Conservation (phyloP, 225 moss, liverwort and hornwort species). For the Neckera pumila region DNA sequence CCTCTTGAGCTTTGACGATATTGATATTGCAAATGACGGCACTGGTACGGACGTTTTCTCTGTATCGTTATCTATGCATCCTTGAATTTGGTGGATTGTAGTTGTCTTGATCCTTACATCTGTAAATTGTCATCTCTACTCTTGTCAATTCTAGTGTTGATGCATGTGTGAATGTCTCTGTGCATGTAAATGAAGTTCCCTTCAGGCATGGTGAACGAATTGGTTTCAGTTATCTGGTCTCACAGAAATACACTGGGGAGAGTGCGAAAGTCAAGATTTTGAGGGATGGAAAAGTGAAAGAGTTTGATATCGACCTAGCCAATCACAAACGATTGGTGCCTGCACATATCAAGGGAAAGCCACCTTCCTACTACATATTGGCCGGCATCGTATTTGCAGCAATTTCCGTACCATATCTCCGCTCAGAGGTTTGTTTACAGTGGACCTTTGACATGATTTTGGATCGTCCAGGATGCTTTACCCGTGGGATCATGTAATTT, state of each 20-base stretch:
- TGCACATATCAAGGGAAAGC: conserved; percentile 95
- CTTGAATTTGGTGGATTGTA: background rate
- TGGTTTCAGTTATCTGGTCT: conserved; percentile 98
- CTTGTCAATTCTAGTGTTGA: conserved; percentile 11
- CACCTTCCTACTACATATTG: conserved; percentile 93
- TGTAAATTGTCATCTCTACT: background rate
- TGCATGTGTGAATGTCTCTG: conserved; percentile 29
- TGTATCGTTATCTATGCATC: background rate
- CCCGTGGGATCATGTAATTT: background rate
- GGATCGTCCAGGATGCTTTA: background rate
- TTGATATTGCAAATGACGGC: conserved; percentile 96
- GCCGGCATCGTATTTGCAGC: conserved; percentile 98
- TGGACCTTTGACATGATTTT: background rate
- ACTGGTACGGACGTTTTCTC: conserved; percentile 50
- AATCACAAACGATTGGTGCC: conserved; percentile 96
- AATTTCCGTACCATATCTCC: conserved; percentile 95
- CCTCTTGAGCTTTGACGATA: conserved; percentile 86
- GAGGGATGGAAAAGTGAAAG: conserved; percentile 70
- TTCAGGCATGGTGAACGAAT: conserved; percentile 99
- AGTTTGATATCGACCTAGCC: conserved; percentile 86
- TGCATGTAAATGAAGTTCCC: conserved; percentile 78
- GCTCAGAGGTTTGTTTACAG: conserved; percentile 74
- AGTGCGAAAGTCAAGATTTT: conserved; percentile 82
- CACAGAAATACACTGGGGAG: conserved; percentile 99
- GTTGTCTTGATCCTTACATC: background rate